Evolutionary conservation across 805 yeast genomes (phyloP).

Genomic region (Sugiyamaella americana): DNA sequence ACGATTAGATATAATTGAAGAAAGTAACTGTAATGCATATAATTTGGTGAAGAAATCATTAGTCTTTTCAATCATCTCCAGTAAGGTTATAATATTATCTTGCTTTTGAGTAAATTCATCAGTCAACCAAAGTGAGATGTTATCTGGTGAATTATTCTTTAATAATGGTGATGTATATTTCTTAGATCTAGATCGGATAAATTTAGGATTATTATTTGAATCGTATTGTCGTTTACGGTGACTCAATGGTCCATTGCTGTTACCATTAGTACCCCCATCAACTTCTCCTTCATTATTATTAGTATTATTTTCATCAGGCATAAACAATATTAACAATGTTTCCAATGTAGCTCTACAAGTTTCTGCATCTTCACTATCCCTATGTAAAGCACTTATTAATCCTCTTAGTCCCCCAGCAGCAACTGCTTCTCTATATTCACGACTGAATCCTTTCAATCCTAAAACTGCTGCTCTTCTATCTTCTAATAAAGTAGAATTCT

Average conservation of each 20-base stretch:
- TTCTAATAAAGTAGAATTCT: slow-evolving; percentile 70
- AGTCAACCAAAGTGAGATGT: slow-evolving; percentile 89
- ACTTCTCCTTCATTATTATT: not conserved
- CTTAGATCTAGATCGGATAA: slow-evolving; percentile 25
- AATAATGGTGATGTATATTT: slow-evolving; percentile 27
- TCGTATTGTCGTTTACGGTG: no score
- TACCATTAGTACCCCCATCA: no score
- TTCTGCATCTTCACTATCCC: slow-evolving; percentile 64
- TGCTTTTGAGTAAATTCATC: slow-evolving; percentile 71
- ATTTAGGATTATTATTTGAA: slow-evolving; percentile 46
- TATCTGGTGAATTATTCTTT: slow-evolving; percentile 60
- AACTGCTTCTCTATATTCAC: slow-evolving; percentile 85
- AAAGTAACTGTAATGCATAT: slow-evolving; percentile 78
- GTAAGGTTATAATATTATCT: slow-evolving; percentile 41
- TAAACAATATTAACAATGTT: slow-evolving; percentile 74
- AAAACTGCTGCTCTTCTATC: slow-evolving; percentile 90
- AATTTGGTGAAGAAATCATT: slow-evolving; percentile 71
- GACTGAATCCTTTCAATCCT: slow-evolving; percentile 79
- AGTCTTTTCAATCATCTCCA: slow-evolving; percentile 45
- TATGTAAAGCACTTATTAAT: slow-evolving; percentile 55
- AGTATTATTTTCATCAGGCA: slow-evolving; percentile 41
- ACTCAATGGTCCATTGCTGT: slow-evolving; percentile 42
- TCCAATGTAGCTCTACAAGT: slow-evolving; percentile 77
- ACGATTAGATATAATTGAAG: slow-evolving; percentile 75
- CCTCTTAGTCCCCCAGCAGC: slow-evolving; percentile 81